phyloP scores from a whole-genome alignment of 2,329 filamentous ascomycete species.

The Phyllosticta paracitricarpa region DNA sequence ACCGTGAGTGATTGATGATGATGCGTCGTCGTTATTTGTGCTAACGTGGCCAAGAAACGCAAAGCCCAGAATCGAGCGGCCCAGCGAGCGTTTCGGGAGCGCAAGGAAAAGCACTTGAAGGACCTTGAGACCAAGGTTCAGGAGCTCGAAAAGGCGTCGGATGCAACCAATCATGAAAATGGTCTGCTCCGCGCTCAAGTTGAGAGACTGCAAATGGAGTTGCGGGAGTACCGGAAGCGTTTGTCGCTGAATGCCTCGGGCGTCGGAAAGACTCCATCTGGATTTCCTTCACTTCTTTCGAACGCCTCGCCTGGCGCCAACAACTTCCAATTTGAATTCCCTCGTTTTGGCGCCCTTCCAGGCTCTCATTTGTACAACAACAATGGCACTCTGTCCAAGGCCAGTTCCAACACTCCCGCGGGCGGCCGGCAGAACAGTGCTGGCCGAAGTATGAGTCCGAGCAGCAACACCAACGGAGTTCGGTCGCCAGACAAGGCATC shows the following conservation, averaged over 20 bases:
- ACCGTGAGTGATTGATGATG: slow-evolving; percentile 56
- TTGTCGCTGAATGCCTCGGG: slow-evolving; percentile 52
- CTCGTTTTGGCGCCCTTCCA: slow-evolving; percentile 74
- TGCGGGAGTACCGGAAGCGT: slow-evolving; percentile 84
- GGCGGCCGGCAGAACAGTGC: slow-evolving; percentile 23
- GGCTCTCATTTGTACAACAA: slow-evolving; percentile 44
- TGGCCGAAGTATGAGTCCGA: slow-evolving; percentile 28
- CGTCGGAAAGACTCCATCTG: slow-evolving; percentile 30
- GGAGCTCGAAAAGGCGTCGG: slow-evolving; percentile 67
- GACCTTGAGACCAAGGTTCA: slow-evolving; percentile 65
- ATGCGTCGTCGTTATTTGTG: slow-evolving; percentile 4
- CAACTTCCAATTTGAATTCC: slow-evolving; percentile 93
- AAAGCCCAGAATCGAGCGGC: slow-evolving; percentile 94
- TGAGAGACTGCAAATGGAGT: slow-evolving; percentile 72
- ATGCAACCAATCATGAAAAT: slow-evolving; percentile 79
- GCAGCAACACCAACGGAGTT: slow-evolving; percentile 14
- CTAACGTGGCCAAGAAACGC: slow-evolving; percentile 55
- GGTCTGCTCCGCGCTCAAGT: slow-evolving; percentile 74
- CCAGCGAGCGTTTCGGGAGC: slow-evolving; percentile 85
- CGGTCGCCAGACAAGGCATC: slow-evolving; percentile 6
- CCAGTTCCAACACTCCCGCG: slow-evolving; percentile 14
- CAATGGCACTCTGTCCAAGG: slow-evolving; percentile 28
- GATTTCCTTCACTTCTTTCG: slow-evolving; percentile 36
- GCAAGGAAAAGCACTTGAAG: slow-evolving; percentile 85
- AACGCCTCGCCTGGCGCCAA: slow-evolving; percentile 47